phyloP scores from a whole-genome alignment of 441 rosid genomes.

The Mallotus japonicus region DNA sequence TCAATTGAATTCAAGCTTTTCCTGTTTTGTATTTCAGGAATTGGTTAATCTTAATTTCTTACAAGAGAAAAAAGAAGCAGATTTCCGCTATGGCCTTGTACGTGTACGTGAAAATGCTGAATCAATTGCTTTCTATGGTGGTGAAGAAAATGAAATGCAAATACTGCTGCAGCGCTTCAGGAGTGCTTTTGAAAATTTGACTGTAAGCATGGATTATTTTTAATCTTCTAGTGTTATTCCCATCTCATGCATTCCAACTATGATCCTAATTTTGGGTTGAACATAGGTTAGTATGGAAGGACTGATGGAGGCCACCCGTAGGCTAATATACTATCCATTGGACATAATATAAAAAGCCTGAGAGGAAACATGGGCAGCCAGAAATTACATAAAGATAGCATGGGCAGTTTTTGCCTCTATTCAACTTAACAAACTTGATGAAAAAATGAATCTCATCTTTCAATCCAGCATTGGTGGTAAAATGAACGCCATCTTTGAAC shows the following conservation, averaged over 20 bases:
- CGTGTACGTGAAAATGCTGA: constrained; percentile 97
- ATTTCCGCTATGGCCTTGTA: constrained; percentile 94
- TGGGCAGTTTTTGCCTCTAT: not conserved
- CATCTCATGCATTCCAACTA: not conserved
- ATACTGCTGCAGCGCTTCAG: constrained; percentile 84
- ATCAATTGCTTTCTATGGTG: constrained; percentile 91
- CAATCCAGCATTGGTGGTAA: too few relatives aligned
- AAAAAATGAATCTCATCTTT: too few relatives aligned
- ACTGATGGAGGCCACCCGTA: not conserved
- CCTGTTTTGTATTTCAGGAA: constrained; percentile 46
- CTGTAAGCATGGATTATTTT: constrained; percentile 37
- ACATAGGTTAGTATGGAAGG: not conserved
- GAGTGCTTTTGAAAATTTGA: constrained; percentile 81
- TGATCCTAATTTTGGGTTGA: not conserved
- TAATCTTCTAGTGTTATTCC: constrained; percentile 1
- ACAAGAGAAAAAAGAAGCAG: constrained; percentile 98
- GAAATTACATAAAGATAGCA: not conserved
- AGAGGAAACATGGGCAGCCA: not conserved
- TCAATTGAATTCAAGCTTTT: constrained; percentile 15
- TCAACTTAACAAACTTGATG: not conserved
- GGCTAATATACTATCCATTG: not conserved
- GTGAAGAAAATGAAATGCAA: constrained; percentile 85
- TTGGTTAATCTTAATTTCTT: constrained; percentile 84
- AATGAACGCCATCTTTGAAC: too few relatives aligned
- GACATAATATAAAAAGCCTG: not conserved